Percentiles rank a stretch among this genome's conserved stretches.
These are phyloP conservation scores for Linnemannia schmuckeri DNA, from an alignment of 192 early-diverging fungal genomes.

Conservation along the genomic window DNA sequence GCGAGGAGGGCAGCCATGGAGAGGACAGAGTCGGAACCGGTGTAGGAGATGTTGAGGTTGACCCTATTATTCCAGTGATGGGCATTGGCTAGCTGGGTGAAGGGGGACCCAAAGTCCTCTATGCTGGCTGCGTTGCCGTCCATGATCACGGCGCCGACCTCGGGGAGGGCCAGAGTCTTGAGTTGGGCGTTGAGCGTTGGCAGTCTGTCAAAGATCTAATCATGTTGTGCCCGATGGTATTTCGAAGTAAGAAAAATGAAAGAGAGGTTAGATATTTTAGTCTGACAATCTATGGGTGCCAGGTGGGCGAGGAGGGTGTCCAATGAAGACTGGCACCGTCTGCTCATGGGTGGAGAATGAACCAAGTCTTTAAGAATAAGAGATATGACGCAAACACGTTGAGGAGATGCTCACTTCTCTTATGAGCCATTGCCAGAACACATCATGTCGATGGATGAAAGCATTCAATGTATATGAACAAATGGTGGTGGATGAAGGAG, in stretches of 20 bases:
- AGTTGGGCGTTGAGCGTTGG: slow-evolving; percentile 24
- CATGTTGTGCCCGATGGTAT: not conserved
- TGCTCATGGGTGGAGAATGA: slow-evolving; percentile 5
- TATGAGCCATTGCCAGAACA: not conserved
- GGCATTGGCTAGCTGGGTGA: slow-evolving; percentile 36
- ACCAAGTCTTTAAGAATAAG: not conserved
- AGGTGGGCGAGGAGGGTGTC: not conserved
- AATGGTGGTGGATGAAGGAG: not conserved
- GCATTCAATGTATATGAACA: not conserved
- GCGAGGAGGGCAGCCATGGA: slow-evolving; percentile 1
- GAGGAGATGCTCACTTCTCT: not conserved
- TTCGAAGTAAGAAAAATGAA: not conserved
- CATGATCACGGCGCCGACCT: slow-evolving; percentile 47
- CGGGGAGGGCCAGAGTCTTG: slow-evolving; percentile 21
- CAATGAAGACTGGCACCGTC: not conserved
- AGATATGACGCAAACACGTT: not conserved
- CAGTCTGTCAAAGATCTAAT: slow-evolving; percentile 44
- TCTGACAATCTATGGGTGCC: not conserved
- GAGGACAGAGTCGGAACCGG: slow-evolving; percentile 23
- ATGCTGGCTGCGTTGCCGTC: slow-evolving; percentile 40
- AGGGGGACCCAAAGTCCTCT: slow-evolving; percentile 48
- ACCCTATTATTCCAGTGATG: slow-evolving; percentile 38
- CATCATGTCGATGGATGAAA: not conserved
- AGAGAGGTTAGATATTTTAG: not conserved
- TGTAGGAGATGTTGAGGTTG: slow-evolving; percentile 39